Evolutionary conservation across 2,329 filamentous ascomycete genomes (phyloP), one percentile per base, ranked within the genome.

Genomic region (Stagonosporopsis rhizophila): DNA sequence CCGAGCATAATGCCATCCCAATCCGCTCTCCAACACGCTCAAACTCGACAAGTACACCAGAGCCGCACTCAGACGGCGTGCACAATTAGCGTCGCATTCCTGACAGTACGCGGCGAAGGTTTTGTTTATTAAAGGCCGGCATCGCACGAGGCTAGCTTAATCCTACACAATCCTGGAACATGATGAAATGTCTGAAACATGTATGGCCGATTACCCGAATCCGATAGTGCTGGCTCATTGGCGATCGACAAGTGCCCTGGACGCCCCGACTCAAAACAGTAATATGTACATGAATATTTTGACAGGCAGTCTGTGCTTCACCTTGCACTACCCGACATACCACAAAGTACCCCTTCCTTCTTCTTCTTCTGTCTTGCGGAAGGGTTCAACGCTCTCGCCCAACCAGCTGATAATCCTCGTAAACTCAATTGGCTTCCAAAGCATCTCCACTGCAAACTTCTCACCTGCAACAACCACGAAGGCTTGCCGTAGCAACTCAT

Each of bases 401-500:
- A 75, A 52, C 72, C 72, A 74, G 20, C 57, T 56, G 51, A 75
- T 62, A 3, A 64, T 62, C 23, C 59, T 66, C 7, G 64, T 68
- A 32, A 73, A 73, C 19, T 73, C 70, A n/a, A 74, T 54, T 14
- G 52, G 49, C 50, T 64, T 66, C 72, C 72, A 75, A 34, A 65
- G 64, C 67, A 74, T 65, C 50, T 72, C 71, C 27, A 64, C 63
- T 14, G 69, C 68, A 50, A 69, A 70, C 51, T 66, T 71, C 22
- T 67, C 64, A 12, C 71, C 71, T 15, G 70, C 72, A n/a, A 75
- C 45, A 14, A 71, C 62, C 25, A 70, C 66, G 40, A 75, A 65
- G 0, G 72, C 71, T 59, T 75, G 71, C 39, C 70, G 62, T 35
- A 75, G 56, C 30, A 75, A 48, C 48, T 73, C 72, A 46, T 75